phyloP scores from a whole-genome alignment of 2,329 filamentous ascomycete genomes.

The Phialophora verrucosa region DNA sequence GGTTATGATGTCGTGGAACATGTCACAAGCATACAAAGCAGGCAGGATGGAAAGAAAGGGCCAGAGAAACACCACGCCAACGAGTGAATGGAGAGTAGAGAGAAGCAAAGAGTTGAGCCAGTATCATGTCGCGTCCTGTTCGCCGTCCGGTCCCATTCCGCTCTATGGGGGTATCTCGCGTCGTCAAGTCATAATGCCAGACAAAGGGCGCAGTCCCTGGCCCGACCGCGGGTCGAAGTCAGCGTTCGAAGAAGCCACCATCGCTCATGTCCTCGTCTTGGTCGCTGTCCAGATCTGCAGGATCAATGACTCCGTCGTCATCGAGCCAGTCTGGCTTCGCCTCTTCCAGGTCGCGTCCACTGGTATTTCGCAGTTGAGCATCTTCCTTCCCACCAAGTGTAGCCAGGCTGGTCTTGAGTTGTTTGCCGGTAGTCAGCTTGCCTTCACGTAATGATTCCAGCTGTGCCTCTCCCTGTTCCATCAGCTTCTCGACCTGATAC shows the following conservation, averaged over 20 bases:
- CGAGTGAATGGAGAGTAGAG: neutral
- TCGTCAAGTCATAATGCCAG: constrained; percentile 27
- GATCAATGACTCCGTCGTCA: constrained; percentile 32
- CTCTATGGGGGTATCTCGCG: constrained; percentile 26
- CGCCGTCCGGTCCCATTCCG: neutral
- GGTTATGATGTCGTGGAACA: constrained; percentile 18
- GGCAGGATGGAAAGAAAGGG: constrained; percentile 3
- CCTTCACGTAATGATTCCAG: constrained; percentile 46
- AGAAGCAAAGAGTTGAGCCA: neutral
- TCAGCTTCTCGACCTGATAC: constrained; percentile 52
- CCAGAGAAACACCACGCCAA: constrained; percentile 1
- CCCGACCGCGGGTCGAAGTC: constrained; percentile 1
- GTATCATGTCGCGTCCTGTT: neutral
- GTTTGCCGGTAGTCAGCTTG: constrained; percentile 23
- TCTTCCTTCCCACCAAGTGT: constrained; percentile 28
- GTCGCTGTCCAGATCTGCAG: constrained; percentile 31
- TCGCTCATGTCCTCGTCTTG: constrained; percentile 41
- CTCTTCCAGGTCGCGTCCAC: constrained; percentile 7
- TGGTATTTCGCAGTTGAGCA: constrained; percentile 18
- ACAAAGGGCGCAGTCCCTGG: neutral
- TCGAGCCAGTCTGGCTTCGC: constrained; percentile 31
- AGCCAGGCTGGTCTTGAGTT: constrained; percentile 21
- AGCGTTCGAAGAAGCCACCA: constrained; percentile 50
- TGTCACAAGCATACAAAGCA: constrained; percentile 18
- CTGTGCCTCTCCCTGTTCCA: constrained; percentile 47